Evolutionary conservation across 768 basidiomycete species (phyloP).

Genomic region (Chalciporus sphaerocephalus): DNA sequence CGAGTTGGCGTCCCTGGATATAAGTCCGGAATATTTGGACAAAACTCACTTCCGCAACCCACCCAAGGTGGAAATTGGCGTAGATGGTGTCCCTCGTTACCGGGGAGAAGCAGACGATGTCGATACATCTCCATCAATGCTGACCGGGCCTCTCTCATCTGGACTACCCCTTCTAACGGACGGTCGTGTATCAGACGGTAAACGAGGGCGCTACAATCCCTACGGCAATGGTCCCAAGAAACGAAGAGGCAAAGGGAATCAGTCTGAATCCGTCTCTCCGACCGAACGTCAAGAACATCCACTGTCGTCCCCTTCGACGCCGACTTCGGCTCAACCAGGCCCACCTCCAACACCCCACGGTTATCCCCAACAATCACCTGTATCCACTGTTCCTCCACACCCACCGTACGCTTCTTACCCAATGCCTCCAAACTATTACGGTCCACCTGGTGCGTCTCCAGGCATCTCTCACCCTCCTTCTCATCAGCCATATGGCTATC

Average conservation of each 20-base stretch:
- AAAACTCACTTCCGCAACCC: slow-evolving; percentile 90
- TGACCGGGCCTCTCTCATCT: slow-evolving; percentile 41
- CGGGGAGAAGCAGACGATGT: slow-evolving; percentile 78
- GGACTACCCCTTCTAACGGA: slow-evolving; percentile 49
- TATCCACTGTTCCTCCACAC: slow-evolving; percentile 22
- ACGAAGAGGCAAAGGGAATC: slow-evolving; percentile 33
- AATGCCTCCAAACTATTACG: slow-evolving; percentile 32
- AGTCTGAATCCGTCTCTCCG: slow-evolving; percentile 29
- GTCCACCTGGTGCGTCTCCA: slow-evolving; percentile 23
- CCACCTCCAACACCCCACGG: slow-evolving; percentile 22
- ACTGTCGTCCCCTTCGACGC: slow-evolving; percentile 29
- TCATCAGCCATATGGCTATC: slow-evolving; percentile 23
- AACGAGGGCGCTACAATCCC: slow-evolving; percentile 45
- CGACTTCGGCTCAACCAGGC: slow-evolving; percentile 25
- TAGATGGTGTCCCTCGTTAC: slow-evolving; percentile 79
- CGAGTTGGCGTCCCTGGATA: slow-evolving; percentile 81
- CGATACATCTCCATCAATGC: slow-evolving; percentile 40
- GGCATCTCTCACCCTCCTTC: slow-evolving; percentile 17
- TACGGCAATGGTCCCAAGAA: slow-evolving; percentile 37
- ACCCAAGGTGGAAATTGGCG: slow-evolving; percentile 80
- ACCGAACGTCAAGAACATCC: slow-evolving; percentile 24
- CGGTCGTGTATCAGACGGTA: slow-evolving; percentile 39
- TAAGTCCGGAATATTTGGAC: slow-evolving; percentile 83
- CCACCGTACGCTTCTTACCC: slow-evolving; percentile 33
- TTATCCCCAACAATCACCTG: slow-evolving; percentile 28